These are phyloP conservation scores for Vachellia pachyceras DNA, from an alignment of 306 rosid species.

Conservation along the genomic window DNA sequence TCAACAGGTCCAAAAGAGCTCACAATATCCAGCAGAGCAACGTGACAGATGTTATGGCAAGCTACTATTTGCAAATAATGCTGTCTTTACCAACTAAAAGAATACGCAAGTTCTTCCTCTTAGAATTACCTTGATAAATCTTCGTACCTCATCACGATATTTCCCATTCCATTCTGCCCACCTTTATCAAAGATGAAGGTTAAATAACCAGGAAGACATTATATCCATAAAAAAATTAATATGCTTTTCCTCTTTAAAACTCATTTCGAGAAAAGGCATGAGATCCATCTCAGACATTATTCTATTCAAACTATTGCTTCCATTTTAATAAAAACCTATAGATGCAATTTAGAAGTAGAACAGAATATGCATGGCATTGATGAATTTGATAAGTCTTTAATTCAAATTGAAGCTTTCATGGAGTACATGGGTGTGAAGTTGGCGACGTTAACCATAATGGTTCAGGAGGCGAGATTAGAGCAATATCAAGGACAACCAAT, in stretches of 20 bases:
- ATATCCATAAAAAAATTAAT: conserved; percentile 17
- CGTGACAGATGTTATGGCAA: neutral
- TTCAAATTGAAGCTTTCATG: neutral
- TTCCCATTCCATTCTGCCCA: conserved; percentile 99
- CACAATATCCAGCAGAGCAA: neutral
- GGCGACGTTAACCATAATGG: neutral
- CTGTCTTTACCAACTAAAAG: conserved; percentile 22
- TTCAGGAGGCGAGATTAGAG: neutral
- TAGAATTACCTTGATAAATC: conserved; percentile 81
- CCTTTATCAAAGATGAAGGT: conserved; percentile 56
- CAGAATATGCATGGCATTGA: neutral
- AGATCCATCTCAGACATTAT: conserved; percentile 7
- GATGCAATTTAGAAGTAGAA: conserved; percentile 8
- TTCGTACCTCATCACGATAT: conserved; percentile 89
- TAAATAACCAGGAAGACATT: conserved; percentile 6
- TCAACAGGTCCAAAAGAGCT: neutral
- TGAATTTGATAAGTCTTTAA: neutral
- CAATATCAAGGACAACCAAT: neutral
- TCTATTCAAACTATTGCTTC: conserved; percentile 5
- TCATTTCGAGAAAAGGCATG: conserved; percentile 2
- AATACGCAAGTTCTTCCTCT: conserved; percentile 11
- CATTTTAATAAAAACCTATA: conserved; percentile 27
- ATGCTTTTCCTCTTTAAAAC: conserved; percentile 8
- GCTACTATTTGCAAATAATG: conserved; percentile 29
- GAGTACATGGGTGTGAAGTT: neutral